Conservation (phyloP, 2,329 filamentous ascomycete species). For the Sclerotinia borealis region DNA sequence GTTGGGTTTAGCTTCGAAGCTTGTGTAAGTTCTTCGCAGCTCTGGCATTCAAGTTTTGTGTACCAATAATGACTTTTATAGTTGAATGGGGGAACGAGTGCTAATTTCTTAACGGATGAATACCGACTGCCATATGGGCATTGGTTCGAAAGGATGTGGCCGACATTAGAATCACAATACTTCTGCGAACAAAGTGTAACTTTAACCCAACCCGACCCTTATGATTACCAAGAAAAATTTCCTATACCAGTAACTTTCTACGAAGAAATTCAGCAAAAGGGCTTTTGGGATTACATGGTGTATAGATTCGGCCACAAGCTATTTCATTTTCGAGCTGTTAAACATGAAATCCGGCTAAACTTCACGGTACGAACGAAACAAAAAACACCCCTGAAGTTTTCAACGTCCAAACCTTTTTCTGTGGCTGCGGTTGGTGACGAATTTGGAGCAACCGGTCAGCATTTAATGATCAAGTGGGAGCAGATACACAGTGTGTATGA, state of each 20-base stretch:
- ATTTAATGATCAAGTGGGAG: background rate
- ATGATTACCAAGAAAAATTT: conserved; percentile 7
- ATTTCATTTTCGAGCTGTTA: conserved; percentile 13
- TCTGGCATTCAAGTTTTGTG: background rate
- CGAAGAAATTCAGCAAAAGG: conserved; percentile 21
- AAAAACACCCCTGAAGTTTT: background rate
- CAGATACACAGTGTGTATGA: no score
- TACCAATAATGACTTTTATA: background rate
- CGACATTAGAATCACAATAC: background rate
- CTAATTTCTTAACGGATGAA: background rate
- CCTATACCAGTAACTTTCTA: conserved; percentile 19
- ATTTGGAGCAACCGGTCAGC: background rate
- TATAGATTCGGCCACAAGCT: conserved; percentile 13
- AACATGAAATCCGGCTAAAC: conserved; percentile 1
- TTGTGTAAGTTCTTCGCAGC: conserved; percentile 9
- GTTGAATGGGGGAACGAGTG: background rate
- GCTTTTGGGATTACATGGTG: conserved; percentile 19
- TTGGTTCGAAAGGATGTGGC: conserved; percentile 15
- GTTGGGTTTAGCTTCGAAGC: conserved; percentile 19
- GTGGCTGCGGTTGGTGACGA: background rate
- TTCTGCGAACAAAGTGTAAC: background rate
- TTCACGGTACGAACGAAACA: background rate
- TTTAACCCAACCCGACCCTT: conserved; percentile 12
- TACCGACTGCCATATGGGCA: conserved; percentile 14
- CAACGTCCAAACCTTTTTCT: background rate